A percentile compares a stretch with the other conserved stretches of the same genome.
Evolutionary conservation across 164 flowering plant species (phyloP).

Genomic region (Litsea cubeba): DNA sequence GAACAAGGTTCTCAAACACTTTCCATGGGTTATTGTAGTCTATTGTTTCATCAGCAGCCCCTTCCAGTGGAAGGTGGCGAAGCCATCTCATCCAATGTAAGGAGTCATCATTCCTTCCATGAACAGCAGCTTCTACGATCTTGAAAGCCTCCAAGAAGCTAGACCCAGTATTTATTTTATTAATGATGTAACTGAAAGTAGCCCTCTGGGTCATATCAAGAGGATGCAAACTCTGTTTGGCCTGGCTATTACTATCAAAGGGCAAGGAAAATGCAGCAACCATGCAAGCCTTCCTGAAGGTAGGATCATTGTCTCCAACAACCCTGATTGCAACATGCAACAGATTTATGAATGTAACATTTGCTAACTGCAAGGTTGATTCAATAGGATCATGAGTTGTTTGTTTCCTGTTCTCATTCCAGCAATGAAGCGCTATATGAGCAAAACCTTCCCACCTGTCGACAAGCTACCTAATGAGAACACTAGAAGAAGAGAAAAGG

Average conservation of each 20-base stretch:
- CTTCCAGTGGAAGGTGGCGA: conserved; percentile 25
- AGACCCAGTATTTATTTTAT: conserved; percentile 26
- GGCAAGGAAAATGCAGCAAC: conserved; percentile 37
- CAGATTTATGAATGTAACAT: conserved; percentile 29
- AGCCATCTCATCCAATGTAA: conserved; percentile 55
- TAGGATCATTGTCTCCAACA: conserved; percentile 39
- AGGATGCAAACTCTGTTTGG: conserved; percentile 7
- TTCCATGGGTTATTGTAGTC: conserved; percentile 18
- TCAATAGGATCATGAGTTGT: neutral
- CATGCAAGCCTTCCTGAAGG: conserved; percentile 66
- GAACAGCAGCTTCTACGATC: conserved; percentile 27
- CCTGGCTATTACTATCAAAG: conserved; percentile 5
- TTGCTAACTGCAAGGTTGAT: conserved; percentile 13
- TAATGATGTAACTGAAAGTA: conserved; percentile 37
- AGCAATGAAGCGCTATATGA: conserved; percentile 56
- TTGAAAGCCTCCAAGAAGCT: conserved; percentile 34
- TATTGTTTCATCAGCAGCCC: conserved; percentile 8
- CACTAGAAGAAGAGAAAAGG: neutral
- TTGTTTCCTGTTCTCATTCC: conserved; percentile 34
- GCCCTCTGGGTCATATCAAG: conserved; percentile 29
- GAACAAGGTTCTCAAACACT: conserved; percentile 14
- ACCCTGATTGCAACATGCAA: conserved; percentile 54
- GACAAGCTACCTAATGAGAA: conserved; percentile 5
- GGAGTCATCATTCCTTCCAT: conserved; percentile 36
- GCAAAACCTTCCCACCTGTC: conserved; percentile 77